These are phyloP conservation scores for Catunica adiposa DNA, from an alignment of 2,329 filamentous ascomycete genomes.

Conservation along the genomic window DNA sequence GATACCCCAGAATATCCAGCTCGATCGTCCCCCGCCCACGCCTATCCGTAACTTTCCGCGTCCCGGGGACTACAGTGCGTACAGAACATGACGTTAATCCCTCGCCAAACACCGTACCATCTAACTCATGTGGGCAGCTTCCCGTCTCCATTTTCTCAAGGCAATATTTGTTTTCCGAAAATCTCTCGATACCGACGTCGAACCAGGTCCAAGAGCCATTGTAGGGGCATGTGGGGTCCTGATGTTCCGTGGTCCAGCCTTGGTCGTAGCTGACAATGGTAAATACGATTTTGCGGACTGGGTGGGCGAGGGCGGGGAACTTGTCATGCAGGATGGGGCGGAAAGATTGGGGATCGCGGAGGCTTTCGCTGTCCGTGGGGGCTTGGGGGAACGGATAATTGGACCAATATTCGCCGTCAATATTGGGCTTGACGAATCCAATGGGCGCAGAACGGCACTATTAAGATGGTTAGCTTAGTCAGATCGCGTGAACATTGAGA, in stretches of 20 bases:
- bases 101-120: background rate
- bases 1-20: slow-evolving; percentile 20
- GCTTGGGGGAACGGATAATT: background rate
- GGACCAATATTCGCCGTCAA: slow-evolving; percentile 1
- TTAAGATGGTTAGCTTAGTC: background rate
- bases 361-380: background rate
- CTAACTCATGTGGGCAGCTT: slow-evolving; percentile 4
- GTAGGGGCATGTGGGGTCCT: background rate
- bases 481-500: background rate
- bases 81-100: slow-evolving; percentile 22
- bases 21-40: slow-evolving; percentile 18
- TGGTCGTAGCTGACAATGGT: slow-evolving; percentile 41
- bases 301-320: slow-evolving; percentile 27
- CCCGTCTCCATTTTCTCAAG: slow-evolving; percentile 5
- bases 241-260: slow-evolving; percentile 30
- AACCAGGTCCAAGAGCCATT: slow-evolving; percentile 42
- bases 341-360: background rate
- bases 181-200: slow-evolving; percentile 42
- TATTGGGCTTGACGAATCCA: slow-evolving; percentile 20
- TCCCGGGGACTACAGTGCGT: slow-evolving; percentile 23
- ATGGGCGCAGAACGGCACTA: slow-evolving; percentile 27
- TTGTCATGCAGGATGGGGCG: slow-evolving; percentile 12
- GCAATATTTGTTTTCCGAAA: slow-evolving; percentile 24
- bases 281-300: slow-evolving; percentile 46
- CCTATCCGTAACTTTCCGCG: slow-evolving; percentile 13